phyloP scores from a whole-genome alignment of 2,329 filamentous ascomycete species.

The Aspergillus neotritici region DNA sequence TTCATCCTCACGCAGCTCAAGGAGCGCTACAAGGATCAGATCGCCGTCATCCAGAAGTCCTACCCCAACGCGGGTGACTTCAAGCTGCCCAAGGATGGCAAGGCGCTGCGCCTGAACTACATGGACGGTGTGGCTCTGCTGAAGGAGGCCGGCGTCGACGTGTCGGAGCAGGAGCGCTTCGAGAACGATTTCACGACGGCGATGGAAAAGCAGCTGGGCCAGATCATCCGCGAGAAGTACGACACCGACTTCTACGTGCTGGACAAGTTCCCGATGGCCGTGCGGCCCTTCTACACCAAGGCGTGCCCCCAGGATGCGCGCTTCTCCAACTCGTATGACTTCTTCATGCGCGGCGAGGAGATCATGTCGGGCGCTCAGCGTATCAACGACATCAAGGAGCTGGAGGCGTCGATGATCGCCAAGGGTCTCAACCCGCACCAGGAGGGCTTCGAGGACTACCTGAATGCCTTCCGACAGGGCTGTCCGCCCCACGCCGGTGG shows the following conservation, averaged over 20 bases:
- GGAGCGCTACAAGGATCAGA: slow-evolving; percentile 40
- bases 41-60: slow-evolving; percentile 43
- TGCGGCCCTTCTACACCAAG: slow-evolving; percentile 90
- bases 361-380: slow-evolving; percentile 64
- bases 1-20: slow-evolving; percentile 45
- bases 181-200: slow-evolving; percentile 45
- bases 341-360: slow-evolving; percentile 66
- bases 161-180: slow-evolving; percentile 45
- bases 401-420: slow-evolving; percentile 53
- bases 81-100: slow-evolving; percentile 45
- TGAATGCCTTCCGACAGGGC: slow-evolving; percentile 59
- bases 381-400: slow-evolving; percentile 56
- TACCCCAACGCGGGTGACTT: slow-evolving; percentile 49
- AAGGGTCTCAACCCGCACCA: slow-evolving; percentile 56
- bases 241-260: slow-evolving; percentile 94
- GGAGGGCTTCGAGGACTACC: slow-evolving; percentile 58
- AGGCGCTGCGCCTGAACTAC: slow-evolving; percentile 46
- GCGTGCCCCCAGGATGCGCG: slow-evolving; percentile 62
- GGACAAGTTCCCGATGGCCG: slow-evolving; percentile 87
- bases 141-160: slow-evolving; percentile 47
- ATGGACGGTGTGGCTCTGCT: slow-evolving; percentile 45
- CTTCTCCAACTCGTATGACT: slow-evolving; percentile 64
- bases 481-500: slow-evolving; percentile 61
- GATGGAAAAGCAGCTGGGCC: slow-evolving; percentile 66
- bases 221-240: slow-evolving; percentile 80